Percentiles rank a stretch among this genome's conserved stretches.
These are phyloP conservation scores for Nowakowskiella sp. DNA, from an alignment of 192 early-diverging fungal genomes.

Conservation along the genomic window DNA sequence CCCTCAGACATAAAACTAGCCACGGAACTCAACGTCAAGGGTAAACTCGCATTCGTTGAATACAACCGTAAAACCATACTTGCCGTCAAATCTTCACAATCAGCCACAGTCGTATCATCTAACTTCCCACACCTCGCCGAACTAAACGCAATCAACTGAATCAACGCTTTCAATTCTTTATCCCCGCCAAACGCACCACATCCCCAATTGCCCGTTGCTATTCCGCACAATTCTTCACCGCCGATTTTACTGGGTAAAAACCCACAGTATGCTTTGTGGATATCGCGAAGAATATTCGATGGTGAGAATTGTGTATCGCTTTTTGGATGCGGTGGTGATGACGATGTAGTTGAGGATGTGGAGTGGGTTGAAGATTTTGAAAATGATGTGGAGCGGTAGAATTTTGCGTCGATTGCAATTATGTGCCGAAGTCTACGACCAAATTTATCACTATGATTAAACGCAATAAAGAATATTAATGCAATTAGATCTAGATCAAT, in stretches of 20 bases:
- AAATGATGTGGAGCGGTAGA: conserved; percentile 5
- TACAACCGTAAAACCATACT: no score
- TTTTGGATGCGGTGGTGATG: no score
- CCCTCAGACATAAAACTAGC: no score
- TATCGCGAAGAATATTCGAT: conserved; percentile 24
- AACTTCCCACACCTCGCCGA: conserved; percentile 14
- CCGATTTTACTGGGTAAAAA: conserved; percentile 24
- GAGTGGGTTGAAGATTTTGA: no score
- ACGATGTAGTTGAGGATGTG: no score
- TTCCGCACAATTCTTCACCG: conserved; percentile 8
- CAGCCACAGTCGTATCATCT: conserved; percentile 1
- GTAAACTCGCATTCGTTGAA: no score
- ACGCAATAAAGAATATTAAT: no score
- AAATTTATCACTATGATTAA: conserved; percentile 13
- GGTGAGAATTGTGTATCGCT: no score
- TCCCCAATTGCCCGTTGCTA: conserved; percentile 10
- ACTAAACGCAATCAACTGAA: conserved; percentile 36
- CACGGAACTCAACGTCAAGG: no score
- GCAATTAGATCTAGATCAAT: no score
- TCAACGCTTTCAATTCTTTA: conserved; percentile 31
- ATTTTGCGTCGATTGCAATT: conserved; percentile 34
- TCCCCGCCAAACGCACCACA: conserved; percentile 46
- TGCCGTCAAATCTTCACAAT: no score
- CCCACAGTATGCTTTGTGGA: conserved; percentile 38
- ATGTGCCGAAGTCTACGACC: conserved; percentile 22